A percentile compares a stretch with the other conserved stretches of the same genome.
Conservation (phyloP, 2,329 filamentous ascomycete species). For the Akanthomyces lecanii region DNA sequence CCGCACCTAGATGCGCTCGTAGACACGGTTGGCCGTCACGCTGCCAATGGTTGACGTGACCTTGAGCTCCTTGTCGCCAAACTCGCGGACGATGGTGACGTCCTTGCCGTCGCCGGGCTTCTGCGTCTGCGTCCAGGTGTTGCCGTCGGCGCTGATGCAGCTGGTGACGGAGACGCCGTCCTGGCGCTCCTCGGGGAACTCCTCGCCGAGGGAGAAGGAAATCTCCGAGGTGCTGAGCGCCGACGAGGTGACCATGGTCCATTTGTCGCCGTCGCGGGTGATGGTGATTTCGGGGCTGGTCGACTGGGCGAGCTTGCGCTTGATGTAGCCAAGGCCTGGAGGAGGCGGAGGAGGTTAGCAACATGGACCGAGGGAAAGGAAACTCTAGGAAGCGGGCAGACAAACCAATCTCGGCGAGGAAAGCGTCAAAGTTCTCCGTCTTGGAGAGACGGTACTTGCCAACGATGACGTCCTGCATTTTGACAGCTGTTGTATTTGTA, state of each 20-base stretch:
- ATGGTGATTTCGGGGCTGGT: conserved; percentile 16
- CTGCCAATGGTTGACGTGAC: conserved; percentile 5
- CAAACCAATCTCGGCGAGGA: conserved; percentile 15
- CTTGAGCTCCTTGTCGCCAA: conserved; percentile 9
- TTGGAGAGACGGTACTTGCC: conserved; percentile 16
- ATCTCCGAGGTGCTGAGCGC: conserved; percentile 14
- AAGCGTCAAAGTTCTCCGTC: conserved; percentile 17
- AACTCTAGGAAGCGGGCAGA: not conserved
- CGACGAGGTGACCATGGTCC: conserved; percentile 12
- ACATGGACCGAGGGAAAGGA: no score
- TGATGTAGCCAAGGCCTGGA: conserved; percentile 15
- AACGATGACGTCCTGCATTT: conserved; percentile 14
- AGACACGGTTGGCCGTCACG: conserved; percentile 10
- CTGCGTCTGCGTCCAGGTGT: conserved; percentile 15
- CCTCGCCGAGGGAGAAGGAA: conserved; percentile 12
- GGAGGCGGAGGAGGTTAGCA: not conserved
- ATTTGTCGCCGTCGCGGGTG: conserved; percentile 13
- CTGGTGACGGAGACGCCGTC: conserved; percentile 17
- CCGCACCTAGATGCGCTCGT: conserved; percentile 9
- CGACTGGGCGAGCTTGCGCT: conserved; percentile 16
- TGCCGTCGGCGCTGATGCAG: conserved; percentile 11
- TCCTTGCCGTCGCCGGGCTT: conserved; percentile 16
- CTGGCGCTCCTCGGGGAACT: conserved; percentile 15
- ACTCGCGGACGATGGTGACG: conserved; percentile 12
- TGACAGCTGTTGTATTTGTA: not conserved